Evolutionary conservation across 495 filamentous ascomycete species (phyloP), one percentile per base, ranked within the genome.

Genomic region (Aspergillus affinis): DNA sequence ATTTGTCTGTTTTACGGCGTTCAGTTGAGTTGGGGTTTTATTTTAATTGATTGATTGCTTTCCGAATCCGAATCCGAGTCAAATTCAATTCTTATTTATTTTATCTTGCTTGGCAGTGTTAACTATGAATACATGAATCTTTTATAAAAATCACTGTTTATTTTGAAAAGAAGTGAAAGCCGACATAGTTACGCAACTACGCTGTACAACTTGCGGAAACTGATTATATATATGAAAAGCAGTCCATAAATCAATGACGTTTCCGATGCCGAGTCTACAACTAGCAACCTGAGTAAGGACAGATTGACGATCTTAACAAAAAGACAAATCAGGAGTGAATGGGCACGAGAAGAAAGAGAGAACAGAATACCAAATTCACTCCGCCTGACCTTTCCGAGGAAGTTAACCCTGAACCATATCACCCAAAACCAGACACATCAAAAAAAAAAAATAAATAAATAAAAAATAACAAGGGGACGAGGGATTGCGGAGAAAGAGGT

Each of bases 401-500:
- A 56, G 23, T 27, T 56, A 19, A 19, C 41, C 54, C 30, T 32
- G 41, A 60, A 54, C 50, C 36, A 54, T 19, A 48, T 48, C 49
- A 59, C 57, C 57, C 57, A 59, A 54, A 19, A 44, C 32, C 21
- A 41, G 30, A 55, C 44, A 19, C 48, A 45, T n/a, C 12, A 23
- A 45, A 54, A 51, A 53, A 50, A 0, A 58, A 58, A 57, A n/a
- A n/a, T n/a, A n/a, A n/a, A n/a, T n/a, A n/a, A n/a, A n/a, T n/a
- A n/a, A n/a, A n/a, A n/a, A n/a, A n/a, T n/a, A 62, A 46, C 26
- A 54, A 57, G 41, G 15, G 27, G 51, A 49, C 19, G 46, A 41
- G 44, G 44, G 3, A 45, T 23, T 41, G 30, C 48, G 32, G 6
- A 20, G 53, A 18, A 51, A 18, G 17, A 56, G 36, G 30, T 13